Percentiles rank a stretch among this genome's conserved stretches.
phyloP scores from a whole-genome alignment of 352 stramenopile species.

The Globisporangium paddicum region DNA sequence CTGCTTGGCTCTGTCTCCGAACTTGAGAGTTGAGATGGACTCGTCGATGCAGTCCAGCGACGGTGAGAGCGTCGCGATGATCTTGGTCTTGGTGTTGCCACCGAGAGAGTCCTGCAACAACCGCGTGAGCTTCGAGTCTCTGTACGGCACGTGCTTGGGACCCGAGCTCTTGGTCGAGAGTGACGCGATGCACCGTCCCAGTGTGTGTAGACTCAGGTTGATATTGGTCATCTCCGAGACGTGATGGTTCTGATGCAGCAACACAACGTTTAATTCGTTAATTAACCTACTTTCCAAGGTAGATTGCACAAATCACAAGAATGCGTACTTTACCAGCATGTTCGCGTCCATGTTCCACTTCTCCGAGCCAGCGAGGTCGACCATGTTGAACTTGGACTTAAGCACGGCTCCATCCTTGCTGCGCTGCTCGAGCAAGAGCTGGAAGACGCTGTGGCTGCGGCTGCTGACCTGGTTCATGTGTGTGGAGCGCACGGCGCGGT shows the following conservation, averaged over 20 bases:
- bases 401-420: constrained; percentile 64
- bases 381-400: constrained; percentile 93
- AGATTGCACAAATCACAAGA: not conserved
- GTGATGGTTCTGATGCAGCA: constrained; percentile 61
- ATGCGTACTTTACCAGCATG: constrained; percentile 49
- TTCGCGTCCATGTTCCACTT: constrained; percentile 88
- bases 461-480: constrained; percentile 90
- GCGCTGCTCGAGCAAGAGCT: constrained; percentile 78
- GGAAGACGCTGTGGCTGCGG: constrained; percentile 89
- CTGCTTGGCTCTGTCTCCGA: constrained; percentile 90
- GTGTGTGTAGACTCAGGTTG: constrained; percentile 90
- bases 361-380: constrained; percentile 92
- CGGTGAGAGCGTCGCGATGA: constrained; percentile 89
- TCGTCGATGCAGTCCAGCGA: constrained; percentile 85
- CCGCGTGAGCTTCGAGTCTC: constrained; percentile 92
- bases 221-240: constrained; percentile 94
- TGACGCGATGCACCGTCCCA: constrained; percentile 86
- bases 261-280: not conserved
- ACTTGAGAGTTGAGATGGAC: constrained; percentile 93
- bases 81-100: constrained; percentile 88
- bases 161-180: constrained; percentile 45
- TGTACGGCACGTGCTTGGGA: constrained; percentile 83
- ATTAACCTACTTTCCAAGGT: not conserved
- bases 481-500: constrained; percentile 87
- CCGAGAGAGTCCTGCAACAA: constrained; percentile 87